Evolutionary conservation across 2,329 filamentous ascomycete genomes (phyloP).

Genomic region (Stachybotrys elegans): DNA sequence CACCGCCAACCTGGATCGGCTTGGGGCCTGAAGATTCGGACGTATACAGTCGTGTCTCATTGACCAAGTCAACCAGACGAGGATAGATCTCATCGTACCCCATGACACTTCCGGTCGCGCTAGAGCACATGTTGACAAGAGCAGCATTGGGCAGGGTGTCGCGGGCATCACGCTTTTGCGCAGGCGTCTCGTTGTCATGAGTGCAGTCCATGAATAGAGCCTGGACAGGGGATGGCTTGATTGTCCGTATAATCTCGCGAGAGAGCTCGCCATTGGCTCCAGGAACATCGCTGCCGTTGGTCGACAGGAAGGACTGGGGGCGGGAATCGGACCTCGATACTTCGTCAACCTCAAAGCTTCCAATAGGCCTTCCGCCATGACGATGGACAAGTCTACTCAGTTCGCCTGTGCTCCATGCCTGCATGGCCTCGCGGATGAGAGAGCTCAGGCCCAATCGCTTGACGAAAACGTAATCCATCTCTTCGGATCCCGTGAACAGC

Average conservation of each 20-base stretch:
- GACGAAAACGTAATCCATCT: constrained; percentile 94
- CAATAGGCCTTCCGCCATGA: constrained; percentile 89
- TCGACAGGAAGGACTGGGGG: constrained; percentile 23
- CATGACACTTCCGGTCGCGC: constrained; percentile 92
- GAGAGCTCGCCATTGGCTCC: constrained; percentile 30
- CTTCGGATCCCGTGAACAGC: constrained; percentile 90
- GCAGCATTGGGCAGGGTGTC: constrained; percentile 94
- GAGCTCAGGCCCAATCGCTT: constrained; percentile 87
- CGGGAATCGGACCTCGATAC: constrained; percentile 57
- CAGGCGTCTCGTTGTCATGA: constrained; percentile 94
- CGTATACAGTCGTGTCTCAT: constrained; percentile 78
- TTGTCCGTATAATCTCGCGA: constrained; percentile 68
- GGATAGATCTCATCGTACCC: constrained; percentile 98
- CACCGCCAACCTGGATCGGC: constrained; percentile 59
- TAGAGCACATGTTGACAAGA: constrained; percentile 92
- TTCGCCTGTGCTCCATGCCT: constrained; percentile 92
- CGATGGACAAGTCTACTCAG: constrained; percentile 88
- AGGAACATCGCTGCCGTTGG: constrained; percentile 13
- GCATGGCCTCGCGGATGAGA: constrained; percentile 95
- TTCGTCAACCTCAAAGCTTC: constrained; percentile 94
- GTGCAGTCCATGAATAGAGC: constrained; percentile 99
- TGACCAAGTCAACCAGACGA: constrained; percentile 84
- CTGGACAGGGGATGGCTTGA: constrained; percentile 84
- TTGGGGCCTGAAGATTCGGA: constrained; percentile 63
- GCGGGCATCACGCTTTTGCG: constrained; percentile 88